Evolutionary conservation across 78 protist genomes (phyloP).

Genomic region (Speleostelium caveatum): DNA sequence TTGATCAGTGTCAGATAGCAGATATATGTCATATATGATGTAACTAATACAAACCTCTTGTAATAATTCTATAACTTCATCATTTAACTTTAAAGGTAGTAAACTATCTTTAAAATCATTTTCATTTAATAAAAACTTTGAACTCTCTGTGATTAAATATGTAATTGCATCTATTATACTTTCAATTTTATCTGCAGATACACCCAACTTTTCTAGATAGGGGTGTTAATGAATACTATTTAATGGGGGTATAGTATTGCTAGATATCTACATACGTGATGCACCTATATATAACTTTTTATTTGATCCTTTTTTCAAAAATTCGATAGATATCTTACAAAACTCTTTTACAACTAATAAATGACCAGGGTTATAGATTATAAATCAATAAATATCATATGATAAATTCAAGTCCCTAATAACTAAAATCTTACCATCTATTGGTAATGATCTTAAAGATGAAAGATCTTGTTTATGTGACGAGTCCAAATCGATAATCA

Average conservation of each 20-base stretch:
- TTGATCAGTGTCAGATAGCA: not conserved
- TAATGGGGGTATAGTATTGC: not conserved
- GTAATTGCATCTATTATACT: constrained; percentile 51
- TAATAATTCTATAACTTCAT: constrained; percentile 10
- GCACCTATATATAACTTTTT: constrained; percentile 73
- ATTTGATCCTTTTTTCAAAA: constrained; percentile 64
- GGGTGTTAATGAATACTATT: not conserved
- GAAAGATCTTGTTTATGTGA: constrained; percentile 46
- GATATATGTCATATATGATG: not conserved
- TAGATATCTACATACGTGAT: constrained; percentile 39
- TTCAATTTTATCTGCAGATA: constrained; percentile 59
- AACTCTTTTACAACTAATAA: constrained; percentile 45
- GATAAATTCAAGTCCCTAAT: not conserved
- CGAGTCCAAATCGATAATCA: constrained; percentile 63
- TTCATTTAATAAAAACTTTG: constrained; percentile 67
- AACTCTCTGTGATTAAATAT: constrained; percentile 53
- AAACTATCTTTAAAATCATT: constrained; percentile 63
- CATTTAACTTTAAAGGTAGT: constrained; percentile 10
- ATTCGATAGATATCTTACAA: constrained; percentile 67
- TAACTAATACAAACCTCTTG: not conserved
- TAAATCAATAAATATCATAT: not conserved
- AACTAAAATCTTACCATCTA: not conserved
- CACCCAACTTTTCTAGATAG: constrained; percentile 36
- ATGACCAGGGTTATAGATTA: not conserved
- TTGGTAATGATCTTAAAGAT: constrained; percentile 11